Conservation (phyloP, 352 stramenopile genomes). For the Pythium insidiosum region DNA sequence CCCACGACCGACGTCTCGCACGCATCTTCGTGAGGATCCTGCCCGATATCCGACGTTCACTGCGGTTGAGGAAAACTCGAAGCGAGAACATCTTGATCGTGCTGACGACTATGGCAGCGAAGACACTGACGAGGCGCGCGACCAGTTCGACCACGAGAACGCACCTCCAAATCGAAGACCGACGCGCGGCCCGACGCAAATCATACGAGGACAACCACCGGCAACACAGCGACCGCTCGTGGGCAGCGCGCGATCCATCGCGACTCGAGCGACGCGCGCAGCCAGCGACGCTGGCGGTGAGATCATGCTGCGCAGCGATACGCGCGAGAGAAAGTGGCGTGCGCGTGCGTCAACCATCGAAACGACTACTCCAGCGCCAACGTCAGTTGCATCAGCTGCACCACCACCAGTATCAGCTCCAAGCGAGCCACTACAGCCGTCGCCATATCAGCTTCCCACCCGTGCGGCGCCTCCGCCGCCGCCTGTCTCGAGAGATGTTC, state of each 20-base stretch:
- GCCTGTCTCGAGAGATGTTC: too few relatives aligned
- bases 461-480: too few relatives aligned
- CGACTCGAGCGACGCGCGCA: conserved; percentile 4
- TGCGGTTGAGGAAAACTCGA: too few relatives aligned
- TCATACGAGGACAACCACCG: background rate
- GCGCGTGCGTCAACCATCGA: background rate
- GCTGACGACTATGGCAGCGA: background rate
- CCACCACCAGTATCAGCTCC: background rate
- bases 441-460: background rate
- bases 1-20: background rate
- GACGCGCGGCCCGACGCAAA: too few relatives aligned
- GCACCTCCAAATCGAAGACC: background rate
- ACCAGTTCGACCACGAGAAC: conserved; percentile 7
- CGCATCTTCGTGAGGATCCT: too few relatives aligned
- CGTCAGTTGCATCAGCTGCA: conserved; percentile 7
- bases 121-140: background rate
- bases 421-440: background rate
- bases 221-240: background rate
- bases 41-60: too few relatives aligned
- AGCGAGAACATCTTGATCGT: too few relatives aligned
- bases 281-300: conserved; percentile 8
- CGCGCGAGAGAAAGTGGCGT: conserved; percentile 8
- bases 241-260: background rate
- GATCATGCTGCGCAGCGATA: conserved; percentile 16
- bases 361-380: background rate